Conservation (phyloP, 768 basidiomycete species). For the Xanthoconium stramineum region DNA sequence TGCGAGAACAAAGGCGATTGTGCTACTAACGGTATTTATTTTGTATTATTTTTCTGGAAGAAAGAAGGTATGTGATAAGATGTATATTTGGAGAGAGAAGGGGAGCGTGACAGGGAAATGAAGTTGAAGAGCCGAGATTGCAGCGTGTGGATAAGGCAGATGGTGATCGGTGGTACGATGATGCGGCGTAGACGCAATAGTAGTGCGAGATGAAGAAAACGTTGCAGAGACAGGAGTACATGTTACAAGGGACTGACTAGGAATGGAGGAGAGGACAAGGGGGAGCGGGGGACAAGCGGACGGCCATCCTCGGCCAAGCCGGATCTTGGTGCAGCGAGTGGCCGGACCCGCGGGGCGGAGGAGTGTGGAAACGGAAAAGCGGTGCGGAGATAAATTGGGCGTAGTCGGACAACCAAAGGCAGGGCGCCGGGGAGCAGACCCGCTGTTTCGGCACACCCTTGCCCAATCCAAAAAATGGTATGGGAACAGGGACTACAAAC, state of each 20-base stretch:
- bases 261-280: constrained; percentile 3
- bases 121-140: constrained; percentile 26
- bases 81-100: constrained; percentile 17
- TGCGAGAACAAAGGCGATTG: constrained; percentile 13
- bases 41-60: constrained; percentile 6
- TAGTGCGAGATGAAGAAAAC: constrained; percentile 33
- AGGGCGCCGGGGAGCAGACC: constrained; percentile 28
- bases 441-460: constrained; percentile 5
- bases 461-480: constrained; percentile 3
- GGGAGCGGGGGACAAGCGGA: constrained; percentile 10
- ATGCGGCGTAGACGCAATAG: constrained; percentile 25
- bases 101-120: constrained; percentile 17
- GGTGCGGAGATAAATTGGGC: constrained; percentile 22
- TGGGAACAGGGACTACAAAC: constrained; percentile 34
- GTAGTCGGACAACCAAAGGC: constrained; percentile 18
- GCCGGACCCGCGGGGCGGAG: constrained; percentile 29
- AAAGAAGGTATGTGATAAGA: constrained; percentile 24
- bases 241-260: constrained; percentile 17
- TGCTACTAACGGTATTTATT: constrained; percentile 4
- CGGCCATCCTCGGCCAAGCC: constrained; percentile 24
- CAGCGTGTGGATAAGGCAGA: constrained; percentile 19
- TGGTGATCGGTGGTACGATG: constrained; percentile 22
- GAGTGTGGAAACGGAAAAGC: constrained; percentile 8
- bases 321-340: constrained; percentile 23
- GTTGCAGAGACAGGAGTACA: constrained; percentile 24